These are phyloP conservation scores for Hypoxylon intermedium DNA, from an alignment of 495 filamentous ascomycete genomes.

Conservation along the genomic window DNA sequence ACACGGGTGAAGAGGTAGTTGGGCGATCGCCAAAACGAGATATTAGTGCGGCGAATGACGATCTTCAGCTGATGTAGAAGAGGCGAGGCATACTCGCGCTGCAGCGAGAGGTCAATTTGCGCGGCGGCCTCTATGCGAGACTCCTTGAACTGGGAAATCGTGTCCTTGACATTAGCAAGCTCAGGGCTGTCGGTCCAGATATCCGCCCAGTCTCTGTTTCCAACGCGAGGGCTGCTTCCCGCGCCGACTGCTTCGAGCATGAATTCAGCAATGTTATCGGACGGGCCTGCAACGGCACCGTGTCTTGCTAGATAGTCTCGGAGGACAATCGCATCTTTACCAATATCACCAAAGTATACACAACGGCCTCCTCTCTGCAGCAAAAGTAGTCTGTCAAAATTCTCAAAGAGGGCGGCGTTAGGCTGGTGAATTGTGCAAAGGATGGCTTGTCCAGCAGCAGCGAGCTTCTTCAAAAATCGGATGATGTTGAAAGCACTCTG, in stretches of 20 bases:
- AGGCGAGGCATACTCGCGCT: slow-evolving; percentile 78
- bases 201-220: slow-evolving; percentile 80
- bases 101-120: slow-evolving; percentile 47
- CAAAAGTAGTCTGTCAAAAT: slow-evolving; percentile 74
- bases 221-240: slow-evolving; percentile 73
- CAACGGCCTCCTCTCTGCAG: slow-evolving; percentile 72
- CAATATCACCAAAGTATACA: slow-evolving; percentile 74
- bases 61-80: slow-evolving; percentile 72
- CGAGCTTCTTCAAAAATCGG: slow-evolving; percentile 83
- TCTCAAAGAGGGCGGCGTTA: slow-evolving; percentile 82
- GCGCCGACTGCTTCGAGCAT: slow-evolving; percentile 90
- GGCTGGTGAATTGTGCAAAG: slow-evolving; percentile 95
- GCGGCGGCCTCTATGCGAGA: slow-evolving; percentile 57
- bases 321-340: slow-evolving; percentile 56
- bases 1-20: slow-evolving; percentile 77
- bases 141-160: slow-evolving; percentile 72
- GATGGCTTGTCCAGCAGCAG: slow-evolving; percentile 83
- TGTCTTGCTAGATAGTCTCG: slow-evolving; percentile 58
- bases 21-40: slow-evolving; percentile 74
- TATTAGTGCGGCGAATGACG: slow-evolving; percentile 68
- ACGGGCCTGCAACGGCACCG: slow-evolving; percentile 59
- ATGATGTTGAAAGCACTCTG: slow-evolving; percentile 90
- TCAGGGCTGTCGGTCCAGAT: slow-evolving; percentile 77
- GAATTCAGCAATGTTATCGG: slow-evolving; percentile 83
- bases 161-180: slow-evolving; percentile 68